Evolutionary conservation across 495 filamentous ascomycete species (phyloP).

Genomic region (Neurospora sp.): DNA sequence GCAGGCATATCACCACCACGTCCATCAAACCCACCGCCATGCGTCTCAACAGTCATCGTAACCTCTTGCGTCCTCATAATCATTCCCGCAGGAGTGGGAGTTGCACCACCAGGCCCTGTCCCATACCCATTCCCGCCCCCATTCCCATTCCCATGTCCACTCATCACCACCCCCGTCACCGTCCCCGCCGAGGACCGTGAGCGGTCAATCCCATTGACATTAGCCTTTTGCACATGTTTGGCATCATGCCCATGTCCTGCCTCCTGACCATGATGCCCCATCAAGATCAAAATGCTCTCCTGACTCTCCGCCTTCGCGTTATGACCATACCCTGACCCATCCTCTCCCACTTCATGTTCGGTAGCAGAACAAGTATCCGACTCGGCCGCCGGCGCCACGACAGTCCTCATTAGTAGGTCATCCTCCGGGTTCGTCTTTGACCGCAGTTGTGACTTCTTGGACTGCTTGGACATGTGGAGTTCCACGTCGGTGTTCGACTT

Average conservation of each 20-base stretch:
- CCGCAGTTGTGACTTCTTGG: not conserved
- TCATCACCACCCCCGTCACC: not conserved
- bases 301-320: not conserved
- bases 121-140: not conserved
- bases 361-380: not conserved
- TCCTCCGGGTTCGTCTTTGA: not conserved
- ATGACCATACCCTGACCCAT: not conserved
- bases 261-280: not conserved
- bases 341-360: not conserved
- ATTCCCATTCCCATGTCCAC: not conserved
- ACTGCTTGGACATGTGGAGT: not conserved
- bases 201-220: not conserved
- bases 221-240: not conserved
- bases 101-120: too few species aligned
- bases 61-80: not conserved
- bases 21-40: not conserved
- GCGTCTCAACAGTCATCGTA: not conserved
- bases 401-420: not conserved
- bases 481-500: not conserved
- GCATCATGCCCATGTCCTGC: not conserved
- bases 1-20: not conserved
- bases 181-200: not conserved
- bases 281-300: not conserved
- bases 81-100: not conserved
- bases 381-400: not conserved